Base-by-base conservation (phyloP, 2,329 filamentous ascomycete species). In the Orbilia javanica region DNA sequence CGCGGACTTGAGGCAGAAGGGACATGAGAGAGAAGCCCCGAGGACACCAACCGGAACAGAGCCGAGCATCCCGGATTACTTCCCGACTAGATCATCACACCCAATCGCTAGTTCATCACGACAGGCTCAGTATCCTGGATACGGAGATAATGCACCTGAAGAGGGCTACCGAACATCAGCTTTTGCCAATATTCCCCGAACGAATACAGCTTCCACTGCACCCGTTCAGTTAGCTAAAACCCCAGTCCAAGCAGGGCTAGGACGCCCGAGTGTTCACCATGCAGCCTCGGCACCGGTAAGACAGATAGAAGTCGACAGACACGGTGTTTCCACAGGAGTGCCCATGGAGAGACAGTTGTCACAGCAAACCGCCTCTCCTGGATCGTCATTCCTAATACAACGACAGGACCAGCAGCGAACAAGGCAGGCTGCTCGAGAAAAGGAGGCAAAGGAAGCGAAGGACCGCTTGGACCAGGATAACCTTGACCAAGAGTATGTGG, bases 401-500 rank as follows among this genome's bases (percentile, higher is more conserved):
- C 80, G 80, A 67, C 79, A 80, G 62, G 74, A 79, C 69, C 81
- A 42, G 82, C 65, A 69, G 52, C 62, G 64, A 52, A 50, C 64
- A 63, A 70, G 63, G 66, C 64, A 76, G 20, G 67, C 73, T 57
- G 72, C 73, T 39, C 34, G 79, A 72, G 71, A 80, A 52, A 66
- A 65, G 22, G 73, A 80, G 39, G 31, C 69, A 11, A 66, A 65
- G 27, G 73, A 80, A 46, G 39, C 65, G 15, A 71, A 75, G 71
- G 91, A 92, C 80, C 89, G 90, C 75, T 90, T 89, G 87, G 82
- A 89, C 62, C 86, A 87, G 46, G 90, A 92, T 80, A 87, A 88
- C 53, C 92, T 97, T 81, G 94, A 97, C 83, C 90, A 95, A 80
- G 96, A 98, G 80, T 99, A 98, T 82, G 95, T 99, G 20, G 88